A percentile compares a stretch with the other conserved stretches of the same genome.
phyloP scores from a whole-genome alignment of 1,139 yeast species.

The Taiozyma sp. region DNA sequence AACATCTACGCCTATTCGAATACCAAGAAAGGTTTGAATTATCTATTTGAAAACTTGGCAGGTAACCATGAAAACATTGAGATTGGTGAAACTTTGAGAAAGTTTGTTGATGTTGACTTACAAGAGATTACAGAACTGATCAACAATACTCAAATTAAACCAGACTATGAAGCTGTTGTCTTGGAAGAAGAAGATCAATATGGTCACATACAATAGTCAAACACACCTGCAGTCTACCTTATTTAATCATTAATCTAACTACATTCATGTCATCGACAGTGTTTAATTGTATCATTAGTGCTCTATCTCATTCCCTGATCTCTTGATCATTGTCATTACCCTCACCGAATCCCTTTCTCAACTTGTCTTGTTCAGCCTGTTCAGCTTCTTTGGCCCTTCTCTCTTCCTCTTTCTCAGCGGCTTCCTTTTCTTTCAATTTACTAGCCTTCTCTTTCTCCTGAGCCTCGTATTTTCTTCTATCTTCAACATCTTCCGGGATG shows the following conservation, averaged over 20 bases:
- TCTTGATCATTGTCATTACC: background rate
- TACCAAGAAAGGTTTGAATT: constrained; percentile 34
- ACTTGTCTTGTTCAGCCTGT: background rate
- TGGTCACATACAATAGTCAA: background rate
- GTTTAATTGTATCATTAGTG: background rate
- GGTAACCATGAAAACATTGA: constrained; percentile 87
- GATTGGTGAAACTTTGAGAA: constrained; percentile 65
- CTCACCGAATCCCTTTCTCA: background rate
- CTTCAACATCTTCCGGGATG: constrained; percentile 20
- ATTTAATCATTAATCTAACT: background rate
- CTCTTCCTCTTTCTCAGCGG: constrained; percentile 5
- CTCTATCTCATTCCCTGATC: background rate
- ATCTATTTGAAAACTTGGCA: constrained; percentile 44
- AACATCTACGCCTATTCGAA: constrained; percentile 72
- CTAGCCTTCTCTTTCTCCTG: constrained; percentile 4
- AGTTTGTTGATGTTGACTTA: constrained; percentile 50
- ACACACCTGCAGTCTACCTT: background rate
- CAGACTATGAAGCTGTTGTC: constrained; percentile 3
- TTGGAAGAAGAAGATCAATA: constrained; percentile 2
- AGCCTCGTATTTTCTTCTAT: constrained; percentile 4
- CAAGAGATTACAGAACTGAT: constrained; percentile 38
- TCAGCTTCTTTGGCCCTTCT: constrained; percentile 1
- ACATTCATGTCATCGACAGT: background rate
- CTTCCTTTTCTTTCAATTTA: constrained; percentile 1
- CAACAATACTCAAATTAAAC: constrained; percentile 37